Conservation (phyloP, 2,329 filamentous ascomycete genomes). For the Metarhizium robertsii region DNA sequence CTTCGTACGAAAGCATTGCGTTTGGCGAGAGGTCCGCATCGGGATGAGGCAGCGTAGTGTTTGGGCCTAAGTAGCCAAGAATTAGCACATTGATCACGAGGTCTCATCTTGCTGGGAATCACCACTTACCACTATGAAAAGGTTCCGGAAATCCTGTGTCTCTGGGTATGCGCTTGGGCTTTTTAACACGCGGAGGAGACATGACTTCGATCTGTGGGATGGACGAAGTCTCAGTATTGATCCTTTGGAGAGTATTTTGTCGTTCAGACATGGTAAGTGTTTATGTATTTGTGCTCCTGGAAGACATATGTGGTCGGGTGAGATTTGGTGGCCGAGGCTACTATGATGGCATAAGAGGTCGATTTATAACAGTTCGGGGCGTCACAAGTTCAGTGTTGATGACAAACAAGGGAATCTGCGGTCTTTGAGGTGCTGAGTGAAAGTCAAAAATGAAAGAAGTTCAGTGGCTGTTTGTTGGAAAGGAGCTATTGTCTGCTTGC, state of each 20-base stretch:
- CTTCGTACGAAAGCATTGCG: conserved; percentile 46
- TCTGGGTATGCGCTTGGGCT: conserved; percentile 18
- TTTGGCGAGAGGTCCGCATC: conserved; percentile 49
- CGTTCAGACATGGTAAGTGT: conserved; percentile 4
- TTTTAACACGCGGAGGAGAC: conserved; percentile 14
- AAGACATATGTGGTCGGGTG: not conserved
- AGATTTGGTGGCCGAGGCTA: not conserved
- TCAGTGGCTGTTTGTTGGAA: not conserved
- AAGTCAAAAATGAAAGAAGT: not conserved
- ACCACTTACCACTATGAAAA: conserved; percentile 34
- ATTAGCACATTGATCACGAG: not conserved
- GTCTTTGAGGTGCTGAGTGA: not conserved
- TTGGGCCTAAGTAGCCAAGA: conserved; percentile 29
- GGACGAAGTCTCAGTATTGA: conserved; percentile 1
- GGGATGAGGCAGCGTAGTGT: conserved; percentile 53
- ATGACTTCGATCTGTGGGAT: conserved; percentile 18
- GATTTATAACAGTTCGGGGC: not conserved
- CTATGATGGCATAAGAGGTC: not conserved
- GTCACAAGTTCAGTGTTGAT: not conserved
- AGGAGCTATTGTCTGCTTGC: not conserved
- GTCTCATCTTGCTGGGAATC: not conserved
- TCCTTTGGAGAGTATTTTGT: not conserved
- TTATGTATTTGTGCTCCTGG: not conserved
- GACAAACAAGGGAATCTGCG: not conserved
- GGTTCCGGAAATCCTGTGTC: conserved; percentile 45